Conservation (phyloP, 768 basidiomycete species). For the Amanita pallidorosea region DNA sequence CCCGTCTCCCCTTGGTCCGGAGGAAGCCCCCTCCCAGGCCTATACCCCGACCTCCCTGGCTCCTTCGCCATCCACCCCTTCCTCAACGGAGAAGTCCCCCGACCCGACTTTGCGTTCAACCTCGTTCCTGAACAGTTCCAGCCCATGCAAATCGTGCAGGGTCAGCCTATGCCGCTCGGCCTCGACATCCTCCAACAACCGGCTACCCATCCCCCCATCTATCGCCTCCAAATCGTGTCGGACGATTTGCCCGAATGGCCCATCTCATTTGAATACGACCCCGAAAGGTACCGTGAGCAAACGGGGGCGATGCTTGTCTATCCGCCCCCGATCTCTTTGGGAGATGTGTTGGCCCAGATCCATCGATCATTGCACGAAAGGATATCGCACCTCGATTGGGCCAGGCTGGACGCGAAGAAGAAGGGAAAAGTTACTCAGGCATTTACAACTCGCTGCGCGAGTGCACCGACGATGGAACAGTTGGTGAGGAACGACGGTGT, state of each 20-base stretch:
- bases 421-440: slow-evolving; percentile 4
- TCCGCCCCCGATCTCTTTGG: slow-evolving; percentile 7
- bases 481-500: slow-evolving; percentile 6
- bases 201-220: slow-evolving; percentile 3
- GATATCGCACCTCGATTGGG: slow-evolving; percentile 8
- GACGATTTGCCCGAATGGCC: slow-evolving; percentile 6
- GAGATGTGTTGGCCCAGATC: slow-evolving; percentile 6
- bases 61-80: slow-evolving; percentile 3
- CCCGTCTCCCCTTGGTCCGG: neutral
- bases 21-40: neutral
- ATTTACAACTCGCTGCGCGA: slow-evolving; percentile 4
- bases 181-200: neutral
- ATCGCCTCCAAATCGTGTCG: neutral
- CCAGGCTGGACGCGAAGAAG: neutral
- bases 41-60: neutral
- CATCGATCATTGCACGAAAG: slow-evolving; percentile 4
- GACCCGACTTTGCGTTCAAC: slow-evolving; percentile 1
- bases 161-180: neutral
- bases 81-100: slow-evolving; percentile 1
- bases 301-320: neutral
- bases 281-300: slow-evolving; percentile 1
- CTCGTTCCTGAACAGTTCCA: neutral
- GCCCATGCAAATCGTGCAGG: neutral
- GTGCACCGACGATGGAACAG: neutral
- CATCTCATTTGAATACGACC: neutral